Conservation (phyloP, 2,329 filamentous ascomycete genomes). For the Penicillium concentricum region DNA sequence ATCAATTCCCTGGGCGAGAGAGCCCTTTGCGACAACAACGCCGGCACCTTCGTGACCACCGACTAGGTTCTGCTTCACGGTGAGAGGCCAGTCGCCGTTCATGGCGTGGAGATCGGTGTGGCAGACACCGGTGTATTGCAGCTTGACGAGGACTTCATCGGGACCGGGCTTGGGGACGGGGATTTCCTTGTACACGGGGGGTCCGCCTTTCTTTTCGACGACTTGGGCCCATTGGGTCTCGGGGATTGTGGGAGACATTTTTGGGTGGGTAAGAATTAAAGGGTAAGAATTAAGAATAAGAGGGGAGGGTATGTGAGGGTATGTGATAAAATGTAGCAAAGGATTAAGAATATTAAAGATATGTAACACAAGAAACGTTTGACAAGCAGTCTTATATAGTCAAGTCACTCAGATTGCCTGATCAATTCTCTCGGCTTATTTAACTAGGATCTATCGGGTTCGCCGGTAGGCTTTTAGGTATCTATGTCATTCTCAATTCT, state of each 20-base stretch:
- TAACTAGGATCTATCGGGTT: background rate
- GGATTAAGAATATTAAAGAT: too few relatives aligned
- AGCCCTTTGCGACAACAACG: conserved; percentile 75
- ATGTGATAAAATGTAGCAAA: too few relatives aligned
- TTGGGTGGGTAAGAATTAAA: background rate
- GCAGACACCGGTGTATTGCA: conserved; percentile 88
- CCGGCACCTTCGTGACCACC: conserved; percentile 80
- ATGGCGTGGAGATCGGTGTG: conserved; percentile 82
- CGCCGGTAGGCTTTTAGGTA: too few relatives aligned
- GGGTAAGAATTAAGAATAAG: background rate
- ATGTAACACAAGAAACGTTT: background rate
- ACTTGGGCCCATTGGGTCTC: conserved; percentile 89
- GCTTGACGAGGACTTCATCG: conserved; percentile 87
- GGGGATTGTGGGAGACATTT: conserved; percentile 56
- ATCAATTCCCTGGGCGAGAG: conserved; percentile 73
- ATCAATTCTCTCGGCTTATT: too few relatives aligned
- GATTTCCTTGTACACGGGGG: conserved; percentile 60
- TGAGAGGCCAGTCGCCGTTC: conserved; percentile 85
- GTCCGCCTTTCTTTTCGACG: conserved; percentile 74
- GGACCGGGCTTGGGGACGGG: conserved; percentile 77
- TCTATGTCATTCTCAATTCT: background rate
- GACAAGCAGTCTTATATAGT: too few relatives aligned
- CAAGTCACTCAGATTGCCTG: too few relatives aligned
- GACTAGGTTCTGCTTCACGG: conserved; percentile 79
- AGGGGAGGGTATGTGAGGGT: background rate